Evolutionary conservation across 2,329 filamentous ascomycete species (phyloP), one percentile per base, ranked within the genome.

Genomic region (Fusarium ambrosium): DNA sequence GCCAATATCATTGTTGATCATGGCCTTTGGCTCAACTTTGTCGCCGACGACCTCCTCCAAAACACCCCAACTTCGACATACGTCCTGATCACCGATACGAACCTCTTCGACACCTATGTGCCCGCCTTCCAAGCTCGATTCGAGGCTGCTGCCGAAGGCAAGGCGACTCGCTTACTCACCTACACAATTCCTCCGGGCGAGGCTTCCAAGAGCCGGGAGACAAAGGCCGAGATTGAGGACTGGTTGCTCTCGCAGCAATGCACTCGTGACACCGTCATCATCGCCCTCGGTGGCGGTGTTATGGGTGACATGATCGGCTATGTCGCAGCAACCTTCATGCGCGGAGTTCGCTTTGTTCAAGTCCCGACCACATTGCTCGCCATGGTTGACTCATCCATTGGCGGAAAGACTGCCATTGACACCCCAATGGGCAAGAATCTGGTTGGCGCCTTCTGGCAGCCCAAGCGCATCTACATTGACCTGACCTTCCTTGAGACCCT

Each of bases 361-460:
- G 95, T 99, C 56, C 97, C 97, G 1, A 99, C 97, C 11, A 98
- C 95, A 0, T 87, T 99, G 67, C 88, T 99, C 63, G 92, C 97
- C 74, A 99, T 99, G 97, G 97, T 99, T 48, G 97, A 99, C 84
- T 98, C 96, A 55, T 98, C 95, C 41, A 98, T 99, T 81, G 97
- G 97, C 72, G 97, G 97, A 73, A 99, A 99, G 88, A 99, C 97
- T 11, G 97, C 97, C 66, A 98, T 99, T 83, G 97, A 99, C 81
- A 97, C 95, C 0, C 95, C 96, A 9, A 90, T 95, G 82, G 97
- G 97, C 70, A 99, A 99, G 88, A 99, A 99, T 82, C 86, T 99
- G 72, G 92, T 99, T 66, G 97, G 97, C 5, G 92, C 96, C 37
- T 98, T 99, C 84, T 98, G 96, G 95, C 97, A 99, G 82, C 97